A percentile compares a stretch with the other conserved stretches of the same genome.
phyloP scores from a whole-genome alignment of 1,284 basidiomycete genomes.

The Cryptococcus sp. region DNA sequence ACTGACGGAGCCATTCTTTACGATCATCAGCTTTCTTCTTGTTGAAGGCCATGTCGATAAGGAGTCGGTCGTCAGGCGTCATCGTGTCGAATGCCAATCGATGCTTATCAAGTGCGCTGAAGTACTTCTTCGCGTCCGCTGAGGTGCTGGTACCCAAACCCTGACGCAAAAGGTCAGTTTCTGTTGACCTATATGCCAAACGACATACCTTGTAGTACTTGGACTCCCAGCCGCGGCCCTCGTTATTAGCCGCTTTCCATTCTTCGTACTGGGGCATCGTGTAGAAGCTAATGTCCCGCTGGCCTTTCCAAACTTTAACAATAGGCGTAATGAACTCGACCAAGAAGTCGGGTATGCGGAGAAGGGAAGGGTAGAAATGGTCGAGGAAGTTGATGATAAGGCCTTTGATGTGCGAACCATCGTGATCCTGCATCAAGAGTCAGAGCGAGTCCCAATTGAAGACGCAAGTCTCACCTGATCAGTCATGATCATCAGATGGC shows the following conservation, averaged over 20 bases:
- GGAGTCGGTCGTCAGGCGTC: constrained; percentile 76
- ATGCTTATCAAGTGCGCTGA: constrained; percentile 87
- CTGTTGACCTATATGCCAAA: neutral
- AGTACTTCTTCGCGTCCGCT: constrained; percentile 89
- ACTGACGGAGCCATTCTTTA: constrained; percentile 96
- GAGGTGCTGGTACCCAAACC: constrained; percentile 94
- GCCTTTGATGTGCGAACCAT: constrained; percentile 99
- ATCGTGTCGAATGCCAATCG: constrained; percentile 88
- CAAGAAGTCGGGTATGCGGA: constrained; percentile 89
- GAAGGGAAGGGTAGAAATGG: constrained; percentile 92
- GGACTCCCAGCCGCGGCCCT: constrained; percentile 80
- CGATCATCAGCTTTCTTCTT: constrained; percentile 99
- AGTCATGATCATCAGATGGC: constrained; percentile 98
- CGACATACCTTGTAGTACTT: constrained; percentile 91
- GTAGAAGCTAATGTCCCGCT: constrained; percentile 85
- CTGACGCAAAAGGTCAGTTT: constrained; percentile 53
- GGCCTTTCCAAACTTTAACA: constrained; percentile 85
- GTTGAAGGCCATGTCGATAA: constrained; percentile 98
- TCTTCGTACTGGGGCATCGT: constrained; percentile 96
- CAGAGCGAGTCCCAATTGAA: neutral
- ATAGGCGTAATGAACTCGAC: constrained; percentile 99
- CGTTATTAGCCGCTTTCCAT: constrained; percentile 81
- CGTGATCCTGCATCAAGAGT: constrained; percentile 75
- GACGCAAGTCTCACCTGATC: constrained; percentile 71
- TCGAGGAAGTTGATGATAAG: constrained; percentile 98